phyloP scores from a whole-genome alignment of 2,329 filamentous ascomycete genomes.

The Neopestalotiopsis sp. region DNA sequence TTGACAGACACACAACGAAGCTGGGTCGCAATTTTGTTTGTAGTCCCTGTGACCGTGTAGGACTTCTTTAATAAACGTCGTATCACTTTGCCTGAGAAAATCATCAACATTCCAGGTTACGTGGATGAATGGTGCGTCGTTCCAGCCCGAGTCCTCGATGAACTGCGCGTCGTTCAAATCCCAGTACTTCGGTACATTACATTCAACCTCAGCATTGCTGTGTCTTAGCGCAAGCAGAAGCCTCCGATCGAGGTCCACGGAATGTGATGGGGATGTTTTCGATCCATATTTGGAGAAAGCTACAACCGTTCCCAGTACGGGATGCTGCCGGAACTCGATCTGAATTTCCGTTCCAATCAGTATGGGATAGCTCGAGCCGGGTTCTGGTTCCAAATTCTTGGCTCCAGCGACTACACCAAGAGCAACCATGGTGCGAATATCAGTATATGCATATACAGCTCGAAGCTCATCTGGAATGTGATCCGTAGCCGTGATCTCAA shows the following conservation, averaged over 20 bases:
- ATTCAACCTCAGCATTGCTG: not conserved
- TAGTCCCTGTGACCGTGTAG: not conserved
- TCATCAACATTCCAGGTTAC: too few relatives aligned
- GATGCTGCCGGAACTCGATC: not conserved
- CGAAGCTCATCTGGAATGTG: not conserved
- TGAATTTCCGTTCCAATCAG: not conserved
- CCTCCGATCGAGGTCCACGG: not conserved
- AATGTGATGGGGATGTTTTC: not conserved
- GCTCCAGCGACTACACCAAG: not conserved
- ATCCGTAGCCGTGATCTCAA: not conserved
- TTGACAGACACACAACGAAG: not conserved
- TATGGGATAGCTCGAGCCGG: not conserved
- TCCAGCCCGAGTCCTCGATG: not conserved
- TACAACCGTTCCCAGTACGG: not conserved
- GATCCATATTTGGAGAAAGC: not conserved
- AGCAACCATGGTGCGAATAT: not conserved
- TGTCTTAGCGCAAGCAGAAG: not conserved
- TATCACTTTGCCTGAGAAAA: too few relatives aligned
- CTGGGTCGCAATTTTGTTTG: not conserved
- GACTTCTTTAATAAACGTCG: not conserved
- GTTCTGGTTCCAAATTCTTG: not conserved
- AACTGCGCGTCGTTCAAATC: not conserved
- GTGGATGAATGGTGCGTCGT: too few relatives aligned
- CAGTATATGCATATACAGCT: not conserved
- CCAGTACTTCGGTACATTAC: not conserved